Base-by-base conservation (phyloP, 148 eudicot genomes). In the Rhododendron griersonianum region DNA sequence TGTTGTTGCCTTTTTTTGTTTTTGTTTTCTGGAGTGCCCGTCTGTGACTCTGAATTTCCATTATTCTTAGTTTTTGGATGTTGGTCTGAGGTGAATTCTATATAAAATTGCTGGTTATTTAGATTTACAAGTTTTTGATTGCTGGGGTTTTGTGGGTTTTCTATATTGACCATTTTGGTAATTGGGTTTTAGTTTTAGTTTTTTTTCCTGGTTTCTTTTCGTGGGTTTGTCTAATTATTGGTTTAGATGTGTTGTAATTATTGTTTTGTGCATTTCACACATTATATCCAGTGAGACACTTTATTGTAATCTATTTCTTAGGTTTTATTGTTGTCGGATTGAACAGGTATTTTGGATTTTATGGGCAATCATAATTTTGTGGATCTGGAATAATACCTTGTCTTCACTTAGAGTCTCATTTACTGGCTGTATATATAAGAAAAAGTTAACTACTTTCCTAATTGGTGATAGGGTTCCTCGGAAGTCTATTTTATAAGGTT, bases 61-160 rank as follows among this genome's bases (percentile, higher is more conserved):
- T 37, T 80, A 86, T 85, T 90, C 63, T 87, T 23, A 47, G 21
- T 16, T 37, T 45, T 89, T 86, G 84, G 89, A 80, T 83, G 71
- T 63, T 7, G 95, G 92, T 91, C 87, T 96, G 90, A 96, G 96
- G 98, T 94, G 92, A 91, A 90, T 81, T 81, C 80, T 86, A 25
- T 78, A n/a, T 25, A 37, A 45, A 21, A 16, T 81, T 78, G 84
- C 48, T 88, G 57, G 3, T 35, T 55, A 41, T 80, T 90, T 85
- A 81, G 91, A 89, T 88, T 87, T 86, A 10, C 85, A 83, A 87
- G 87, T 76, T 84, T 91, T 86, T 85, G 78, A 45, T 84, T 84
- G 86, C 78, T 85, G 84, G 81, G 80, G 80, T 88, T 77, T 88
- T 81, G 7, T 84, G 86, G 87, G 88, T 63, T 19, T 59, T 19